Percentiles rank a stretch among this genome's conserved stretches.
phyloP scores from a whole-genome alignment of 257 asterid genomes.

The Solanum chmielewskii region DNA sequence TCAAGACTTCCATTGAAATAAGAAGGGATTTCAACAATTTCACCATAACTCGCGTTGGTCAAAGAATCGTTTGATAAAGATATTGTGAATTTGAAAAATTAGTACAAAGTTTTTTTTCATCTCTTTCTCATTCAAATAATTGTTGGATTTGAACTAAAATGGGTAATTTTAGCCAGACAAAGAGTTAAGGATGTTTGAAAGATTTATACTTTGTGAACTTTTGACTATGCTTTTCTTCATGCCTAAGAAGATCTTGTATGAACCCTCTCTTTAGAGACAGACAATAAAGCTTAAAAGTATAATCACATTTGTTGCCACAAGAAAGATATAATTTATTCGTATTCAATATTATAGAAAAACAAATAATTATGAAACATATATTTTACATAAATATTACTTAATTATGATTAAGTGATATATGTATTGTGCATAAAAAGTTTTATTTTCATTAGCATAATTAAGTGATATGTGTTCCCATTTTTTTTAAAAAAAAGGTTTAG shows the following conservation, averaged over 20 bases:
- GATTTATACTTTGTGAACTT: background rate
- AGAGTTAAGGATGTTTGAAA: background rate
- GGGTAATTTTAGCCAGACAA: background rate
- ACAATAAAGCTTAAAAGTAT: background rate
- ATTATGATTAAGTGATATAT: background rate
- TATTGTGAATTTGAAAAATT: background rate
- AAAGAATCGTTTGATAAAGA: background rate
- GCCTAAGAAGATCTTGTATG: background rate
- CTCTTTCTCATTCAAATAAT: background rate
- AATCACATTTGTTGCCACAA: background rate
- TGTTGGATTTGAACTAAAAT: background rate
- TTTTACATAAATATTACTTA: background rate
- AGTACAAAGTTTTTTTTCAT: background rate
- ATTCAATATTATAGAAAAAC: background rate
- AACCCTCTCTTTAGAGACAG: background rate
- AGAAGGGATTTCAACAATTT: rapidly evolving
- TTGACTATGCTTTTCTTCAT: constrained; percentile 2
- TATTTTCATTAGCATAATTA: background rate
- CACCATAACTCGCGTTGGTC: background rate
- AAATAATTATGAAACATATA: background rate
- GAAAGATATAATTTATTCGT: background rate
- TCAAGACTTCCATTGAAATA: background rate
- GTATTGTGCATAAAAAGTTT: background rate
- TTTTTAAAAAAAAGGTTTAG: background rate
- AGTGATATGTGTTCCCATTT: background rate